Conservation (phyloP, 371 early-diverging fungal species). For the Gilbertella persicaria region DNA sequence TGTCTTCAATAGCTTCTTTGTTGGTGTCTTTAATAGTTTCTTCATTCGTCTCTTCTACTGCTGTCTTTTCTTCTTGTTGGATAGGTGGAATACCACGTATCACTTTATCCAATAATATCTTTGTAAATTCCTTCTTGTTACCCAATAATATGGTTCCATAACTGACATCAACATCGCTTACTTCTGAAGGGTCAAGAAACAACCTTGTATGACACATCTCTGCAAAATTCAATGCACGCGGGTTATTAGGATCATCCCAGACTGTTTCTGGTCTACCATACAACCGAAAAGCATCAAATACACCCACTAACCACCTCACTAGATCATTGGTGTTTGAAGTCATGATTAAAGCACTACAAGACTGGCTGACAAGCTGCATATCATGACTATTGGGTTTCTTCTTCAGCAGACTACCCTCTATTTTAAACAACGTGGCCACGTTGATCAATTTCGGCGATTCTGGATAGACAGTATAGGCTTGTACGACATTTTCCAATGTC, state of each 20-base stretch:
- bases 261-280: constrained; percentile 50
- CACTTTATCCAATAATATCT: constrained; percentile 26
- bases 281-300: constrained; percentile 52
- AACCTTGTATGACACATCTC: constrained; percentile 17
- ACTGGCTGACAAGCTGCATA: constrained; percentile 13
- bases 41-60: neutral
- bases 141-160: constrained; percentile 13
- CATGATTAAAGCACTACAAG: constrained; percentile 43
- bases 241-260: constrained; percentile 29
- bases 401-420: constrained; percentile 38
- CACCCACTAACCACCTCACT: constrained; percentile 45
- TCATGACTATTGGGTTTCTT: constrained; percentile 21
- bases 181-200: constrained; percentile 39
- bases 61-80: neutral
- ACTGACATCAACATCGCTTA: constrained; percentile 27
- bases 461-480: constrained; percentile 78
- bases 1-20: too few relatives aligned
- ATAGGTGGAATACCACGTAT: constrained; percentile 2
- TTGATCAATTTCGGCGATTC: constrained; percentile 48
- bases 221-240: constrained; percentile 42
- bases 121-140: constrained; percentile 32
- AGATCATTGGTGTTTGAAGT: constrained; percentile 43
- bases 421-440: constrained; percentile 42
- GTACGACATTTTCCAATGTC: constrained; percentile 59
- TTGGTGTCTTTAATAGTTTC: too few relatives aligned